Evolutionary conservation across 768 basidiomycete genomes (phyloP).

Genomic region (Filobasidium wieringae): DNA sequence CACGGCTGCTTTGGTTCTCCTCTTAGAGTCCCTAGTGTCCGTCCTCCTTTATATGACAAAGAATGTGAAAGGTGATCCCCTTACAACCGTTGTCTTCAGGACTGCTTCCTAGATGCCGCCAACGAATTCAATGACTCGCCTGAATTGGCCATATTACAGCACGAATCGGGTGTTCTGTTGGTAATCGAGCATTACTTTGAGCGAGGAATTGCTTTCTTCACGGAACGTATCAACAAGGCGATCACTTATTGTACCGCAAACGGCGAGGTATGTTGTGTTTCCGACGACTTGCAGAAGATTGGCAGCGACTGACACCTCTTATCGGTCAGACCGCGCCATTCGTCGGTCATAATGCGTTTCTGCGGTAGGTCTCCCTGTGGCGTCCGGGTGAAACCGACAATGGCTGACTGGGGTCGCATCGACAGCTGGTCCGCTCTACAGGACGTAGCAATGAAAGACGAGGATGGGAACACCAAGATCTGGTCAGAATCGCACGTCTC

Average conservation of each 20-base stretch:
- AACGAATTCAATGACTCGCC: constrained; percentile 71
- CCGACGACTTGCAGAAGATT: too few relatives aligned
- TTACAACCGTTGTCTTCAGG: too few relatives aligned
- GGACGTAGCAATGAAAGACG: constrained; percentile 61
- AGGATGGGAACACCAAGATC: constrained; percentile 56
- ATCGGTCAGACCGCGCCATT: constrained; percentile 25
- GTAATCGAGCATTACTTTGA: constrained; percentile 39
- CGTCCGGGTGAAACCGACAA: too few relatives aligned
- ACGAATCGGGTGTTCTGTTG: constrained; percentile 32
- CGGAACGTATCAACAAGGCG: constrained; percentile 67
- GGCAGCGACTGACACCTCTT: too few relatives aligned
- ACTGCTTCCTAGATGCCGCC: constrained; percentile 81
- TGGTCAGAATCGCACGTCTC: constrained; percentile 76
- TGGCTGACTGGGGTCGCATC: too few relatives aligned
- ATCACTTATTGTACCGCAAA: constrained; percentile 36
- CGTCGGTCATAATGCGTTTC: constrained; percentile 45
- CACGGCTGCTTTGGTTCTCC: background rate
- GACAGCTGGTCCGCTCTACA: constrained; percentile 81
- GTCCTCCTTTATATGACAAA: too few relatives aligned
- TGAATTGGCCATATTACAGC: constrained; percentile 63
- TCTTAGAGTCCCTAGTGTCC: too few relatives aligned
- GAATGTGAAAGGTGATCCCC: too few relatives aligned
- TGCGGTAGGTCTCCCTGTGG: too few relatives aligned
- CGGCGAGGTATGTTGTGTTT: constrained; percentile 25
- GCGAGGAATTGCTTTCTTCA: constrained; percentile 79